Base-by-base conservation (phyloP, 2,329 filamentous ascomycete genomes). In the Sodiomyces alkalinus region DNA sequence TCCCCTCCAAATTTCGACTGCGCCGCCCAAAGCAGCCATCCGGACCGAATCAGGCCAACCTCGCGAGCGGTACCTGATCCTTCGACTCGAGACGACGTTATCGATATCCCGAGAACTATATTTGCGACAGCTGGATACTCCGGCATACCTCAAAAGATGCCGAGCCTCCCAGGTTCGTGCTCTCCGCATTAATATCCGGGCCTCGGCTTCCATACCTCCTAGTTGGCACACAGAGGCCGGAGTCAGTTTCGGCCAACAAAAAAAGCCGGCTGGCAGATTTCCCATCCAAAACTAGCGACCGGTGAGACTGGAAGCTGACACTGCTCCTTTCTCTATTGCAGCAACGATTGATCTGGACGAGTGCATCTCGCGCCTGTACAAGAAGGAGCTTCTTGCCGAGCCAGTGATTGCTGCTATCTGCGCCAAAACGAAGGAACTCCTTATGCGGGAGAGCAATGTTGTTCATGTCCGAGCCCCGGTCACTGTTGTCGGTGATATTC, bases 361-460 rank as follows among this genome's bases (percentile, higher is more conserved):
- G 69, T 98, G 90, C 60, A 96, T 98, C 59, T 75, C 82, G 51
- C 80, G 87, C 41, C 72, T 98, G 30, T 96, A 96, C 60, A 87
- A 90, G 51, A 94, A 93, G 53, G 90, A 96, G 55, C 72, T 98
- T 34, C 73, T 98, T 33, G 86, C 90, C 45, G 90, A 98, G 58
- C 93, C 87, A 22, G 86, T 98, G 41, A 87, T 98, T 55, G 90
- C 98, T 61, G 90, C 90, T 46, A 87, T 98, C 73, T 98, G 90
- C 62, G 86, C 90, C 54, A 98, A 98, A 56, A 90, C 92, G 14
- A 98, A 98, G 52, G 90, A 98, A 62, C 67, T 98, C 43, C 69
- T 98, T 42, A 98, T 98, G 90, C 87, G 92, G 51, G 90, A 98
- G 72, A 96, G 87, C 69, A 98, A 98, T 58, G 90, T 98, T 37